Conservation (phyloP, 1,284 basidiomycete species). For the Coniophora puteana region DNA sequence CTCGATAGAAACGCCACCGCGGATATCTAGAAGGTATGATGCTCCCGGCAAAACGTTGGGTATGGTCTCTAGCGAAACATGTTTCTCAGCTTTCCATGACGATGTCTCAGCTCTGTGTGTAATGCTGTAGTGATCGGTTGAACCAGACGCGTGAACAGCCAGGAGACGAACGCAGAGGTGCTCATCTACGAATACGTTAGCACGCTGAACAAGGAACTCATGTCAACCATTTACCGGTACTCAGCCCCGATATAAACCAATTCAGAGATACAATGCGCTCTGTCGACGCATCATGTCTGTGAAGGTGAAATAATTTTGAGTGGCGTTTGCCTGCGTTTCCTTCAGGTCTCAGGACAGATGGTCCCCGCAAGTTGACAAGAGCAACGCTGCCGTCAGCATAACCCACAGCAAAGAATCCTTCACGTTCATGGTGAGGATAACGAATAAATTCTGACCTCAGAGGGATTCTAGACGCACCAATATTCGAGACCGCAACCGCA, state of each 20-base stretch:
- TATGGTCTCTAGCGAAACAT: constrained; percentile 41
- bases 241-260: constrained; percentile 63
- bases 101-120: constrained; percentile 33
- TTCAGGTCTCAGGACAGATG: constrained; percentile 40
- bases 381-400: constrained; percentile 58
- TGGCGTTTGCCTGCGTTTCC: constrained; percentile 23
- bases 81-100: constrained; percentile 43
- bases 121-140: constrained; percentile 56
- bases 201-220: background rate
- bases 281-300: constrained; percentile 26
- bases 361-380: constrained; percentile 71
- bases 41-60: constrained; percentile 46
- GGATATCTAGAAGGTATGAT: constrained; percentile 61
- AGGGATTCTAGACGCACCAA: constrained; percentile 43
- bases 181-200: constrained; percentile 36
- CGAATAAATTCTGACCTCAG: background rate
- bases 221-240: constrained; percentile 38
- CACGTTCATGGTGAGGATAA: background rate
- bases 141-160: constrained; percentile 56
- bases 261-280: constrained; percentile 51
- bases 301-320: constrained; percentile 31
- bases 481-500: constrained; percentile 61
- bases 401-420: constrained; percentile 74
- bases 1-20: constrained; percentile 44
- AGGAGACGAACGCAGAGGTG: constrained; percentile 58